Conservation (phyloP, 305 asterid genomes). For the Solanum chacoense region DNA sequence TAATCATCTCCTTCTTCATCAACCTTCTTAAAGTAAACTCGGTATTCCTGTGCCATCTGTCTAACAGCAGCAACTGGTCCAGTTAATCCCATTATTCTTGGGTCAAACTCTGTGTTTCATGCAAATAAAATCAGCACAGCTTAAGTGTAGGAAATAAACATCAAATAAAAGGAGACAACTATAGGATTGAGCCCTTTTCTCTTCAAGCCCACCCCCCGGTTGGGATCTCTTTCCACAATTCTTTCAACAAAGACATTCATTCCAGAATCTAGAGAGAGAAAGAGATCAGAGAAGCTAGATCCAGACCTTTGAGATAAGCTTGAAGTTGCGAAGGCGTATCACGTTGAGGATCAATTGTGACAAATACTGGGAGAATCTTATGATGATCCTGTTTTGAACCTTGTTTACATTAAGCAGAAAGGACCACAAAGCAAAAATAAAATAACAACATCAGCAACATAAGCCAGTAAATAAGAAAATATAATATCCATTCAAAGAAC, state of each 20-base stretch:
- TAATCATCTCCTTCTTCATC: conserved; percentile 88
- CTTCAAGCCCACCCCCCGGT: background rate
- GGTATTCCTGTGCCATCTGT: conserved; percentile 89
- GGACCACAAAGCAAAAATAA: conserved; percentile 4
- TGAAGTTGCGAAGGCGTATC: conserved; percentile 80
- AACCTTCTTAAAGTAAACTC: conserved; percentile 67
- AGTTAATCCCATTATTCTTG: conserved; percentile 71
- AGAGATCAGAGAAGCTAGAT: background rate
- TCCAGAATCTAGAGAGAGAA: background rate
- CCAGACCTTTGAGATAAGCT: conserved; percentile 70
- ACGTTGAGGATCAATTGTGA: conserved; percentile 93
- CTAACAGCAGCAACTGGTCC: conserved; percentile 72
- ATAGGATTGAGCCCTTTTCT: background rate
- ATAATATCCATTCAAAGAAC: conserved; percentile 9
- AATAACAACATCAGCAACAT: conserved; percentile 14
- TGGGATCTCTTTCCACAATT: background rate
- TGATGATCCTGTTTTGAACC: conserved; percentile 59
- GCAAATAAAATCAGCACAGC: background rate
- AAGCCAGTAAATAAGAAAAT: background rate
- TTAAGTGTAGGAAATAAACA: background rate
- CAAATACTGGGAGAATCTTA: conserved; percentile 76
- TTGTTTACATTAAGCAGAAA: conserved; percentile 14
- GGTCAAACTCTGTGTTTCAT: conserved; percentile 55
- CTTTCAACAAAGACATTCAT: background rate
- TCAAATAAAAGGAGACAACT: background rate